A percentile compares a stretch with the other conserved stretches of the same genome.
phyloP scores from a whole-genome alignment of 257 asterid genomes.

The Linaria vulgaris region DNA sequence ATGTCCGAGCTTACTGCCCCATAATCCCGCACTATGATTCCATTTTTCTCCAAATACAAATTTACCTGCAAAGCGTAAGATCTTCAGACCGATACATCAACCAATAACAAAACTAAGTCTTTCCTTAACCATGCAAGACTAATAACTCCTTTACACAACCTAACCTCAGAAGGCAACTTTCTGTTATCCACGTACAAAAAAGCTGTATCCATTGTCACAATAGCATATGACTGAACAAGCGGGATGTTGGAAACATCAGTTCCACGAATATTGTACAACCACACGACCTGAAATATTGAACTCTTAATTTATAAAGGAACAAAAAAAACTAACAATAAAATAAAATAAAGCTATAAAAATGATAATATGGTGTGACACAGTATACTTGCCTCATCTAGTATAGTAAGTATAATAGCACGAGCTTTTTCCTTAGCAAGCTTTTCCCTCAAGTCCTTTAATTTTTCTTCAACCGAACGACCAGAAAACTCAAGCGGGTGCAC shows the following conservation, averaged over 20 bases:
- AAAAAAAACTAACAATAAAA: constrained; percentile 10
- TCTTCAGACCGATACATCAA: constrained; percentile 24
- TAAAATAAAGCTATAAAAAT: constrained; percentile 15
- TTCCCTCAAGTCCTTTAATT: constrained; percentile 75
- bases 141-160: constrained; percentile 14
- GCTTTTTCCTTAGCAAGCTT: constrained; percentile 69
- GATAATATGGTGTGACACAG: constrained; percentile 10
- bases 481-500: constrained; percentile 77
- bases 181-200: constrained; percentile 82
- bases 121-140: constrained; percentile 12
- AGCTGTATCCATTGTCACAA: constrained; percentile 70
- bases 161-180: constrained; percentile 84
- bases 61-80: constrained; percentile 46
- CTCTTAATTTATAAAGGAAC: constrained; percentile 12
- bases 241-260: constrained; percentile 82
- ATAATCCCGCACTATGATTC: constrained; percentile 72
- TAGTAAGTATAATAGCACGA: constrained; percentile 63
- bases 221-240: constrained; percentile 89
- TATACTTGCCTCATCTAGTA: constrained; percentile 80
- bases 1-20: constrained; percentile 67
- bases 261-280: constrained; percentile 94
- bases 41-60: constrained; percentile 62
- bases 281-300: constrained; percentile 66
- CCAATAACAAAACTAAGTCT: not conserved
- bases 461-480: constrained; percentile 79